Conservation (phyloP, 108 stramenopile species). For the Bacterosira constricta region DNA sequence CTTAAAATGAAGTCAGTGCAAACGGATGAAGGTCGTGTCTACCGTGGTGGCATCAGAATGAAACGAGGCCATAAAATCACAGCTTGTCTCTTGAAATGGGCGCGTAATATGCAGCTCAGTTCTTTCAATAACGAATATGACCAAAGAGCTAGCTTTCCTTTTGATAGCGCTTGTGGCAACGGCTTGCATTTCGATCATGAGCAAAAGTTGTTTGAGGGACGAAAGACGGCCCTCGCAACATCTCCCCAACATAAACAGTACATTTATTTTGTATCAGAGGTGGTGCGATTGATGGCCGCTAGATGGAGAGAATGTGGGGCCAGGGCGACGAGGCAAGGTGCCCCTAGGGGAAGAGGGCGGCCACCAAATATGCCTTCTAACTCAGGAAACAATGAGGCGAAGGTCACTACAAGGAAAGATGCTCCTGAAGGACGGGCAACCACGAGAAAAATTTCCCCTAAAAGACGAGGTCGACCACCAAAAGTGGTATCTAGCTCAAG, state of each 20-base stretch:
- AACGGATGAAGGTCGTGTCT: neutral
- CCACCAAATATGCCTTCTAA: too few relatives aligned
- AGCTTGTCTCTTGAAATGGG: slow-evolving; percentile 42
- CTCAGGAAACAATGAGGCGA: too few relatives aligned
- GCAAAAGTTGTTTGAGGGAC: neutral
- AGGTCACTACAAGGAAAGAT: neutral
- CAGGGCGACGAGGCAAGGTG: neutral
- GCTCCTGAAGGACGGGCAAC: neutral
- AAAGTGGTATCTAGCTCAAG: too few relatives aligned
- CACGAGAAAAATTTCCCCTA: too few relatives aligned
- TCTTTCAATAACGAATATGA: neutral
- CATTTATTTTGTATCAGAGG: slow-evolving; percentile 42
- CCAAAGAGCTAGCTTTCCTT: neutral
- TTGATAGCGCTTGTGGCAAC: neutral
- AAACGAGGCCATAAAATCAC: slow-evolving; percentile 37
- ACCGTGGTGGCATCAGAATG: slow-evolving; percentile 30
- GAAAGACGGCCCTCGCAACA: neutral
- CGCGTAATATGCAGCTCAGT: slow-evolving; percentile 30
- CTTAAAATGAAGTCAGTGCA: slow-evolving; percentile 11
- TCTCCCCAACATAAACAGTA: neutral
- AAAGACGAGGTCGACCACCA: too few relatives aligned
- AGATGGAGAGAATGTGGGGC: slow-evolving; percentile 29
- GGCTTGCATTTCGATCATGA: slow-evolving; percentile 26
- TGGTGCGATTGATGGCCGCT: slow-evolving; percentile 42
- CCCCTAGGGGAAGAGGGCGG: too few relatives aligned